Base-by-base conservation (phyloP, 2,329 filamentous ascomycete species). In the Trichoderma cornu-damae region DNA sequence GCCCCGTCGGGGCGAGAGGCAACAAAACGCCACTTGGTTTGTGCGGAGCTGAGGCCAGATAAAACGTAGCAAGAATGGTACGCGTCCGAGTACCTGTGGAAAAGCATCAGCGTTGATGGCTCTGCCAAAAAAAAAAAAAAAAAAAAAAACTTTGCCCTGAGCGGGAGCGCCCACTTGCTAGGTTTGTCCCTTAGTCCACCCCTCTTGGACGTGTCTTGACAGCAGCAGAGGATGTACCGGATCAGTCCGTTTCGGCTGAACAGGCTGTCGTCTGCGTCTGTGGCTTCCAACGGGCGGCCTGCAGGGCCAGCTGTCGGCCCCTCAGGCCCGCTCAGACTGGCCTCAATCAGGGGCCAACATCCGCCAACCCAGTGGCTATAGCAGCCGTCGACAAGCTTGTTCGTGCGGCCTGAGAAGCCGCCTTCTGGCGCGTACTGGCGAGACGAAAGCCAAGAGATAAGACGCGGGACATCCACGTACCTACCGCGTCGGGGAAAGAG, bases 301-400 rank as follows among this genome's bases (percentile, higher is more conserved):
- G 61, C 62, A 54, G 64, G 61, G 59, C 59, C 60, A 66, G 66
- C 63, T 61, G 61, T 63, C 58, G 66, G 64, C 60, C 63, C 67
- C 66, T 64, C 72, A 56, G 77, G 76, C 26, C 81, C 82, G 63
- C 81, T 80, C 58, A 94, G 74, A 55, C 86, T 86, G 58, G 90
- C 89, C 75, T 96, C 88, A 64, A 97, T 79, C 62, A 99, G 75
- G 44, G 93, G 87, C 90, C 92, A 99, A 75, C 92, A 97, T 55
- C 88, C 89, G 55, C 94, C 94, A 32, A 96, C 88, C 94, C 94
- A 99, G 73, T 96, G 93, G 70, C 90, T 96, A 76, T 99, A 99
- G 75, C 94, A 99, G 44, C 93, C 94, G 72, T 99, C 94, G 30
- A 97, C 94, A 30, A 99, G 81, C 75, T 99, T 99, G 79, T 97